Evolutionary conservation across 2,329 filamentous ascomycete species (phyloP).

Genomic region (Graphilbum fragrans): DNA sequence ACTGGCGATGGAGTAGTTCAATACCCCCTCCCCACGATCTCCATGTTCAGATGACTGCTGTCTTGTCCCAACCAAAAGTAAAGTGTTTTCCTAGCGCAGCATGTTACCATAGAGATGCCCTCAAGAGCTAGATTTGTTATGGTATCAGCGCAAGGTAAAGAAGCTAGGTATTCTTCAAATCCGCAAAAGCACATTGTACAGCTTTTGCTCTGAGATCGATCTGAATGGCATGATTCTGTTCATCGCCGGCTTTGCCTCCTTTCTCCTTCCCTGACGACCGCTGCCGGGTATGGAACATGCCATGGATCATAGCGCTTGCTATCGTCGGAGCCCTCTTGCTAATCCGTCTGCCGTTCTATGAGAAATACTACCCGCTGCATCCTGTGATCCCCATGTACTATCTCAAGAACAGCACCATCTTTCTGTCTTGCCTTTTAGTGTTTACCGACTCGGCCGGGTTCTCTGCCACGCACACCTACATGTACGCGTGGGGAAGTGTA

Average conservation of each 20-base stretch:
- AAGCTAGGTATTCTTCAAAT: neutral
- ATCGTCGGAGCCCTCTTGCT: constrained; percentile 27
- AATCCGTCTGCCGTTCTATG: constrained; percentile 30
- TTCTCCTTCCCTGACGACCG: constrained; percentile 35
- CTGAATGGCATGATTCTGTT: constrained; percentile 33
- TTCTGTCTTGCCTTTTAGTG: constrained; percentile 25
- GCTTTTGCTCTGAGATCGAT: constrained; percentile 24
- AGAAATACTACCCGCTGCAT: constrained; percentile 27
- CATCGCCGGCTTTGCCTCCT: constrained; percentile 30
- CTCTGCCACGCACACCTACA: constrained; percentile 4
- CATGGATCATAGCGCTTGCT: constrained; percentile 32
- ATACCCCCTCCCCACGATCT: neutral
- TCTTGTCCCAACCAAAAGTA: too few relatives aligned
- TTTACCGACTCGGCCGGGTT: constrained; percentile 11
- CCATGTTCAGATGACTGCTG: too few relatives aligned
- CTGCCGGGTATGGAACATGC: constrained; percentile 30
- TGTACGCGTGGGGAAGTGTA: constrained; percentile 7
- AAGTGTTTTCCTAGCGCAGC: too few relatives aligned
- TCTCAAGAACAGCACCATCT: constrained; percentile 28
- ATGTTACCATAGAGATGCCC: constrained; percentile 39
- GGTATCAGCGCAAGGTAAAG: neutral
- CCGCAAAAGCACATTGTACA: constrained; percentile 9
- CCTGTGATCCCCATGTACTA: constrained; percentile 31
- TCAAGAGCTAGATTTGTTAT: constrained; percentile 29
- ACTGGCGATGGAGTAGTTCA: constrained; percentile 45